Evolutionary conservation across 164 flowering plant genomes (phyloP), one percentile per base, ranked within the genome.

Genomic region (Liriodendron chinense): DNA sequence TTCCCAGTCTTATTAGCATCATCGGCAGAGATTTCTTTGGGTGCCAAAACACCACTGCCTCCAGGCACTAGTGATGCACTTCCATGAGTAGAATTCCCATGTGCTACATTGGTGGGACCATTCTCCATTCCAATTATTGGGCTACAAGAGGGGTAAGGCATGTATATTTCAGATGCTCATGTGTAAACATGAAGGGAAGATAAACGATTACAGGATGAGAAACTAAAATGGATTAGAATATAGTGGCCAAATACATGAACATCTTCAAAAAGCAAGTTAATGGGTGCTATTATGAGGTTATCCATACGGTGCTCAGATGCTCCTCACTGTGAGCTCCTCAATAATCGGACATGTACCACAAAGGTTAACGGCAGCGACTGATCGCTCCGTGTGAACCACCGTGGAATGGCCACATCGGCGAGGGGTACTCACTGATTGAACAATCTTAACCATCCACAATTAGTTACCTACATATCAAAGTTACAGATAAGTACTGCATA

Each of bases 141-240:
- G 83, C 96, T 93, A 89, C 79, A 86, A 80, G 75, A 75, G 26
- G 75, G 12, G 72, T 23, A 67, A 67, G 20, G 16, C 25, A 22
- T 24, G 13, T 9, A 64, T 22, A 7, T 53, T 16, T 67, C 18
- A 25, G n/a, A 13, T 26, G n/a, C 21, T 16, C 26, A 49, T n/a
- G 21, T 9, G 49, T 7, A 23, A n/a, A 23, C 13, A 26, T 24
- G 14, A 24, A 67, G 28, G 26, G 18, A 67, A 67, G 47, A 14
- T 26, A 3, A 67, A 5, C 47, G n/a, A 67, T n/a, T 34, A 21
- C 2, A 26, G 18, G 20, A 53, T 22, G 9, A 26, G 69, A 67
- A 67, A 26, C 28, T 26, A 47, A 28, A n/a, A 26, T 1, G 16
- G 28, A 67, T 34, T 16, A 67, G 49, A 66, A 26, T 6, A 20